These are phyloP conservation scores for Debaryomycetaceae sp. DNA, from an alignment of 1,139 yeast genomes.

Conservation along the genomic window DNA sequence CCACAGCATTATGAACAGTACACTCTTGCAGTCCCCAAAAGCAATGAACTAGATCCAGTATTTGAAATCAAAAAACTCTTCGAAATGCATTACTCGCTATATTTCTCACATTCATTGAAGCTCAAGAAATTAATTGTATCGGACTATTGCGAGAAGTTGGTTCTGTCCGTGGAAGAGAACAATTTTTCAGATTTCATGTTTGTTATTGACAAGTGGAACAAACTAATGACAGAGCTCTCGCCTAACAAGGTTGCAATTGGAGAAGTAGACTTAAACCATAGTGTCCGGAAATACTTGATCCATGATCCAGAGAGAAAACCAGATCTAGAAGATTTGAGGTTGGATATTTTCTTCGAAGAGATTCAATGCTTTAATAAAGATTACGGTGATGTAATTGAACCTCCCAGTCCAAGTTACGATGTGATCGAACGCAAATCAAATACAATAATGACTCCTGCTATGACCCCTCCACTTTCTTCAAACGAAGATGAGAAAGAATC, in stretches of 20 bases:
- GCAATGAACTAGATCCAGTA: slow-evolving; percentile 65
- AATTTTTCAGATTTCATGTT: slow-evolving; percentile 33
- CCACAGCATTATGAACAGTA: slow-evolving; percentile 42
- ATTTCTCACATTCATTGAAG: slow-evolving; percentile 35
- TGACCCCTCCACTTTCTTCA: slow-evolving; percentile 6
- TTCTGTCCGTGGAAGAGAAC: slow-evolving; percentile 29
- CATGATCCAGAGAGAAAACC: slow-evolving; percentile 14
- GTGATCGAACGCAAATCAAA: not conserved
- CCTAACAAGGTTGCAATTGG: slow-evolving; percentile 20
- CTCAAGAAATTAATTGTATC: slow-evolving; percentile 33
- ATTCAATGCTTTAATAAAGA: slow-evolving; percentile 7
- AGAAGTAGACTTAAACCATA: slow-evolving; percentile 31
- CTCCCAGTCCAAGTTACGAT: slow-evolving; percentile 8
- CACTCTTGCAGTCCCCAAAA: slow-evolving; percentile 43
- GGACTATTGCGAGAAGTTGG: slow-evolving; percentile 31
- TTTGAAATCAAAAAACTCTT: slow-evolving; percentile 60
- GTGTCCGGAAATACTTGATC: slow-evolving; percentile 23
- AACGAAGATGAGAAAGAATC: slow-evolving; percentile 6
- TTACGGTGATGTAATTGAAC: slow-evolving; percentile 3
- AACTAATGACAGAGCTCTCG: slow-evolving; percentile 32
- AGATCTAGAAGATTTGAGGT: slow-evolving; percentile 19
- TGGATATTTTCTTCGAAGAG: slow-evolving; percentile 24
- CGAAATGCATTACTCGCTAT: slow-evolving; percentile 41
- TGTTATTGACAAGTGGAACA: slow-evolving; percentile 43
- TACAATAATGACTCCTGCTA: not conserved